Conservation (phyloP, 2,329 filamentous ascomycete genomes). For the Colletotrichum musicola region DNA sequence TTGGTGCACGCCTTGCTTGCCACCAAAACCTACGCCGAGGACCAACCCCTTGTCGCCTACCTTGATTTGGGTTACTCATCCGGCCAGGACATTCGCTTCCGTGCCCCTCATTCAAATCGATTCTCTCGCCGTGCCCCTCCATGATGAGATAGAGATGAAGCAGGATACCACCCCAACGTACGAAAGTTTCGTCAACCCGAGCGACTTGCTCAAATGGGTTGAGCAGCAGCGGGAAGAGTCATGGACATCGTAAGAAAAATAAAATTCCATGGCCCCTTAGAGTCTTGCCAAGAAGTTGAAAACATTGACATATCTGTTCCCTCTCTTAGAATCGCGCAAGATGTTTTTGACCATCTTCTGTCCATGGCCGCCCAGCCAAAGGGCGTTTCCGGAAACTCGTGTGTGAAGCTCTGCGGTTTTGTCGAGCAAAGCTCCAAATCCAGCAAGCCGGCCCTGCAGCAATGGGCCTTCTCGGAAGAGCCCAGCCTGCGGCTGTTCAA, state of each 20-base stretch:
- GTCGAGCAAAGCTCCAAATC: conserved; percentile 71
- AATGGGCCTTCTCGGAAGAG: conserved; percentile 65
- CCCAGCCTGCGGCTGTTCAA: conserved; percentile 66
- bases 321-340: conserved; percentile 49
- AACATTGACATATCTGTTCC: background rate
- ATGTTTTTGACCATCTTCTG: conserved; percentile 62
- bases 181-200: conserved; percentile 49
- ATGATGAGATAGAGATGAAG: conserved; percentile 36
- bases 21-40: conserved; percentile 16
- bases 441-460: conserved; percentile 52
- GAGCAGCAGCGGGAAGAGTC: conserved; percentile 52
- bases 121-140: conserved; percentile 30
- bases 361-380: conserved; percentile 64
- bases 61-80: background rate
- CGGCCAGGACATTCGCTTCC: conserved; percentile 19
- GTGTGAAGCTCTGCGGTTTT: conserved; percentile 71
- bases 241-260: conserved; percentile 53
- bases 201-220: conserved; percentile 56
- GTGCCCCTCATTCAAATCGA: conserved; percentile 34
- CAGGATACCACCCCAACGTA: conserved; percentile 36
- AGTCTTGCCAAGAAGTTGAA: too few relatives aligned
- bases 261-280: conserved; percentile 37
- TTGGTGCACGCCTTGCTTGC: conserved; percentile 12
- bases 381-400: conserved; percentile 68
- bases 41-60: conserved; percentile 5